Percentiles rank a stretch among this genome's conserved stretches.
Evolutionary conservation across 2,329 filamentous ascomycete species (phyloP).

Genomic region (Canariomyces notabilis): DNA sequence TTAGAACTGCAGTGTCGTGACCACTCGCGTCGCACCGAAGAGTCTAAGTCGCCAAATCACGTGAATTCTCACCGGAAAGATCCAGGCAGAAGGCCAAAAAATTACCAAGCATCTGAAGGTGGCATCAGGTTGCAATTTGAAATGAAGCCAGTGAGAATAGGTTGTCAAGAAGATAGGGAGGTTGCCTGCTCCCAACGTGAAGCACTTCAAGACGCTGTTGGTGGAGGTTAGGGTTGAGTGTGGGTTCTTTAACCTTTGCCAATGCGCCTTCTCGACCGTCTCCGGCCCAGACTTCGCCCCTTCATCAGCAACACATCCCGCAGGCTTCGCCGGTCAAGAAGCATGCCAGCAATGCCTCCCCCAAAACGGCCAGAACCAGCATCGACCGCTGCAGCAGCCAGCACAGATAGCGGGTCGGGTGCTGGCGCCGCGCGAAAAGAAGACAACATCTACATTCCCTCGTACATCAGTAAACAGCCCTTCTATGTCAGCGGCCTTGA

Average conservation of each 20-base stretch:
- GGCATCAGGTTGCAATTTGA: too few relatives aligned
- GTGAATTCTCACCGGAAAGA: not conserved
- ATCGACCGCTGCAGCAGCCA: constrained; percentile 11
- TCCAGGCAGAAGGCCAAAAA: not conserved
- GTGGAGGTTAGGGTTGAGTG: too few relatives aligned
- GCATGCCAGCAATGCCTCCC: constrained; percentile 19
- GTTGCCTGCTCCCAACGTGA: too few relatives aligned
- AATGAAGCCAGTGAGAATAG: too few relatives aligned
- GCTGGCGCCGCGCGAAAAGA: constrained; percentile 61
- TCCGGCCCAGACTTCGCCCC: not conserved
- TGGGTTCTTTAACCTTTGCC: too few relatives aligned
- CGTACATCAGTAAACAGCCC: constrained; percentile 95
- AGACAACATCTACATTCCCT: constrained; percentile 96
- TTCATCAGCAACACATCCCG: not conserved
- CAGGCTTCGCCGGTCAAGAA: not conserved
- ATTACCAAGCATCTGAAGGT: too few relatives aligned
- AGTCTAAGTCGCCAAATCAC: constrained; percentile 10
- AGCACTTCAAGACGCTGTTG: too few relatives aligned
- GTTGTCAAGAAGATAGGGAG: too few relatives aligned
- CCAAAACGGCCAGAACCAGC: constrained; percentile 14
- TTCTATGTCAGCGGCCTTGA: constrained; percentile 78
- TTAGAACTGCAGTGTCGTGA: too few relatives aligned
- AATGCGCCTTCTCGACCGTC: not conserved
- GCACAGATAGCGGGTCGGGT: constrained; percentile 23
- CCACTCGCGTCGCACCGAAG: constrained; percentile 8